Evolutionary conservation across 805 yeast species (phyloP).

Genomic region (Vanderwaltozyma tropicalis): DNA sequence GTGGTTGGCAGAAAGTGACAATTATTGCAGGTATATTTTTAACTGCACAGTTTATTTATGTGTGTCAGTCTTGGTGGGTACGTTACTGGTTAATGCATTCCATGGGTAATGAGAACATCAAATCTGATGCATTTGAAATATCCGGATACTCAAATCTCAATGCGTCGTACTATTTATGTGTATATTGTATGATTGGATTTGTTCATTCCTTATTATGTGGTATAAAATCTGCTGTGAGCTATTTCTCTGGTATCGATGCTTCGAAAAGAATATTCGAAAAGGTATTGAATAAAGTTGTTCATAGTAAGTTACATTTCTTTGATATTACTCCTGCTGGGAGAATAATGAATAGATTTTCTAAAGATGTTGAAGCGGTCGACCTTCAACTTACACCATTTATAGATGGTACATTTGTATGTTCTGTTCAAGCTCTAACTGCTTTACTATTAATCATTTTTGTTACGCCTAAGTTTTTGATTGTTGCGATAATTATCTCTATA

Average conservation of each 20-base stretch:
- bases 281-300: constrained; percentile 52
- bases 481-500: constrained; percentile 55
- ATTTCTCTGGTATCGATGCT: constrained; percentile 65
- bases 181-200: constrained; percentile 66
- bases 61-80: constrained; percentile 84
- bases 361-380: constrained; percentile 88
- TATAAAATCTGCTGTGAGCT: constrained; percentile 50
- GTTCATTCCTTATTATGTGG: constrained; percentile 46
- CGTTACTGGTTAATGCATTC: constrained; percentile 46
- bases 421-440: constrained; percentile 57
- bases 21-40: constrained; percentile 39
- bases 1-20: constrained; percentile 48
- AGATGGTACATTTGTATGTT: constrained; percentile 57
- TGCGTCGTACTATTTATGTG: constrained; percentile 43
- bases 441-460: constrained; percentile 65
- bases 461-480: constrained; percentile 74
- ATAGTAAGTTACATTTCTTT: constrained; percentile 79
- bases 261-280: constrained; percentile 63
- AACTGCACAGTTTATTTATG: constrained; percentile 46
- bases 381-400: constrained; percentile 80
- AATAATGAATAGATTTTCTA: constrained; percentile 91
- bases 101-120: no score
- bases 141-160: no score
- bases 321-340: constrained; percentile 95
- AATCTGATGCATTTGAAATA: no score